Evolutionary conservation across 2,329 filamentous ascomycete species (phyloP).

Genomic region (Purpureocillium lavendulum): DNA sequence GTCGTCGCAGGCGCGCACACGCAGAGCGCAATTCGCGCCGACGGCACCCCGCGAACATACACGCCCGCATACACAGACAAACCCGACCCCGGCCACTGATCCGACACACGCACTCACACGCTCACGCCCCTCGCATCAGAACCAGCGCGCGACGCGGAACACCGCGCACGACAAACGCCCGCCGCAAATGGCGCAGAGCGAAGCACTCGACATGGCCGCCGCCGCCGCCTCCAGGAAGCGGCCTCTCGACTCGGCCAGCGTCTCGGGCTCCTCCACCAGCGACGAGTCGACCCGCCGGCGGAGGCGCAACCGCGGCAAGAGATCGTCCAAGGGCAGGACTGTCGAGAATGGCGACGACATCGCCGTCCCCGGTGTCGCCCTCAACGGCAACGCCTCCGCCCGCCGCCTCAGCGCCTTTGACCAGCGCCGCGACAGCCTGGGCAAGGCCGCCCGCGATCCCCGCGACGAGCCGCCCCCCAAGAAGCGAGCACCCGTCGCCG

Average conservation of each 20-base stretch:
- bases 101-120: too few relatives aligned
- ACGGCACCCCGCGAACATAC: too few relatives aligned
- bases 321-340: conserved; percentile 15
- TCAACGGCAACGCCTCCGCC: conserved; percentile 24
- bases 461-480: conserved; percentile 41
- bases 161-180: too few relatives aligned
- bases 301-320: conserved; percentile 15
- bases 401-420: conserved; percentile 18
- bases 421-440: conserved; percentile 44
- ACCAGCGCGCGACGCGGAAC: too few relatives aligned
- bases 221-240: conserved; percentile 20
- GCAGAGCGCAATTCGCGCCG: too few relatives aligned
- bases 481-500: conserved; percentile 21
- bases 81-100: too few relatives aligned
- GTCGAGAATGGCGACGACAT: neutral
- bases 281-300: conserved; percentile 16
- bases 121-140: too few relatives aligned
- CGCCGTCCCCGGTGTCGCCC: conserved; percentile 9
- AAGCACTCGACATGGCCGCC: conserved; percentile 10
- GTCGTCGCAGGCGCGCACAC: too few relatives aligned
- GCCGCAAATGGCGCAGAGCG: conserved; percentile 18
- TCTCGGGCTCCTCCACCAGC: conserved; percentile 19
- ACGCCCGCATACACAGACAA: too few relatives aligned
- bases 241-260: conserved; percentile 15
- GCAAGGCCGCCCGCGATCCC: conserved; percentile 54